Percentiles rank a stretch among this genome's conserved stretches.
phyloP scores from a whole-genome alignment of 495 filamentous ascomycete species.

The Paragyromitra xinjiangensis region DNA sequence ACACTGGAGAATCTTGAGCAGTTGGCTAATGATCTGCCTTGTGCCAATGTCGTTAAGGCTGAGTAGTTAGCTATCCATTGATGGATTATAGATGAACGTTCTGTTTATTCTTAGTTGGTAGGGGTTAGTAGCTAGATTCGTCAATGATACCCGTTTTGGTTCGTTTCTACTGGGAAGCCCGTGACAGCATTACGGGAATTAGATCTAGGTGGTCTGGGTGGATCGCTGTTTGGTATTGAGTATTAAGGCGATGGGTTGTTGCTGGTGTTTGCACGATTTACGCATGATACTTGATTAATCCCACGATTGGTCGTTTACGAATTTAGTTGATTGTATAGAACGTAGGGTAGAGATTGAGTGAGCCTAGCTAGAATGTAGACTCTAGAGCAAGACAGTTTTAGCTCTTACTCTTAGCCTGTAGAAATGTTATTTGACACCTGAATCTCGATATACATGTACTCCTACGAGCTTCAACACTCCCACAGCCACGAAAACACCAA shows the following conservation, averaged over 20 bases:
- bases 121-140: constrained; percentile 1
- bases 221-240: too few species aligned
- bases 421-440: too few species aligned
- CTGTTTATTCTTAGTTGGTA: neutral
- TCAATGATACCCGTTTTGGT: constrained; percentile 7
- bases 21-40: constrained; percentile 48
- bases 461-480: too few species aligned
- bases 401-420: too few species aligned
- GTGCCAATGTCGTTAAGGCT: constrained; percentile 28
- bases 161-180: neutral
- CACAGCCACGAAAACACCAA: too few species aligned
- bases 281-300: too few species aligned
- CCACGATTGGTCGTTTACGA: too few species aligned
- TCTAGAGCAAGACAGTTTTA: neutral
- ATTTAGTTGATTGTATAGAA: too few species aligned
- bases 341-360: too few species aligned
- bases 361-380: neutral
- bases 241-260: too few species aligned
- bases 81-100: neutral
- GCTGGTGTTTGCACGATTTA: too few species aligned
- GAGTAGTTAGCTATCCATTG: neutral
- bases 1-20: constrained; percentile 67
- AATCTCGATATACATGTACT: neutral
- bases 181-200: neutral
- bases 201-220: too few species aligned